phyloP scores from a whole-genome alignment of 306 rosid species.

The Quercus glauca region DNA sequence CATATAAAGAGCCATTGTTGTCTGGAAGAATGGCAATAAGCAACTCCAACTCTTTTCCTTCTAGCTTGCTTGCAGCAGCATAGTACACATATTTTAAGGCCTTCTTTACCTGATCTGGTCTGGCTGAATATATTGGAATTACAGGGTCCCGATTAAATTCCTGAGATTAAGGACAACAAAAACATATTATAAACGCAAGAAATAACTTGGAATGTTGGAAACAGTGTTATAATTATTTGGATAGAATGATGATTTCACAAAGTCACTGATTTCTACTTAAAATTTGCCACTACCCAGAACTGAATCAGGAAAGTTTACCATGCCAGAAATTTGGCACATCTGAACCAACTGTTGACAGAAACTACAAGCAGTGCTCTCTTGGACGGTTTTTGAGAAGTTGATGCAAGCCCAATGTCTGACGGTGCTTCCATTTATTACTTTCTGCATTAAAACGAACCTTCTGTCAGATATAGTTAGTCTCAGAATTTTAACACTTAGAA shows the following conservation, averaged over 20 bases:
- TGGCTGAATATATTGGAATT: constrained; percentile 35
- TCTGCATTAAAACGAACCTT: constrained; percentile 32
- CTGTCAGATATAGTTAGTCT: neutral
- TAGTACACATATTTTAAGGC: constrained; percentile 42
- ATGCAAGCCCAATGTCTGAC: constrained; percentile 51
- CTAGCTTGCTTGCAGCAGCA: constrained; percentile 35
- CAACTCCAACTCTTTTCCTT: constrained; percentile 49
- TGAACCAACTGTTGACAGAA: constrained; percentile 59
- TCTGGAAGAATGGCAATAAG: constrained; percentile 55
- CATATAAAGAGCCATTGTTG: constrained; percentile 48
- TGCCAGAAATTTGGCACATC: constrained; percentile 61
- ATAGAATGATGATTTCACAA: neutral
- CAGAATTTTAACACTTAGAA: neutral
- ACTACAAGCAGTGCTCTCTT: constrained; percentile 44
- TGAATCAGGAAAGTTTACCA: constrained; percentile 36
- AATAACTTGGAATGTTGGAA: neutral
- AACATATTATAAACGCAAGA: neutral
- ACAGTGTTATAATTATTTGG: neutral
- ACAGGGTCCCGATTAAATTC: constrained; percentile 42
- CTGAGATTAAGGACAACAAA: constrained; percentile 13
- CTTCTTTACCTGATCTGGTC: constrained; percentile 51
- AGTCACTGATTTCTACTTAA: neutral
- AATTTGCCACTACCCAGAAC: neutral
- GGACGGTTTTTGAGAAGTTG: constrained; percentile 51
- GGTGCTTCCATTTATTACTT: constrained; percentile 54